Conservation (phyloP, 139 green algal genomes). For the Picochlorum costavermella region DNA sequence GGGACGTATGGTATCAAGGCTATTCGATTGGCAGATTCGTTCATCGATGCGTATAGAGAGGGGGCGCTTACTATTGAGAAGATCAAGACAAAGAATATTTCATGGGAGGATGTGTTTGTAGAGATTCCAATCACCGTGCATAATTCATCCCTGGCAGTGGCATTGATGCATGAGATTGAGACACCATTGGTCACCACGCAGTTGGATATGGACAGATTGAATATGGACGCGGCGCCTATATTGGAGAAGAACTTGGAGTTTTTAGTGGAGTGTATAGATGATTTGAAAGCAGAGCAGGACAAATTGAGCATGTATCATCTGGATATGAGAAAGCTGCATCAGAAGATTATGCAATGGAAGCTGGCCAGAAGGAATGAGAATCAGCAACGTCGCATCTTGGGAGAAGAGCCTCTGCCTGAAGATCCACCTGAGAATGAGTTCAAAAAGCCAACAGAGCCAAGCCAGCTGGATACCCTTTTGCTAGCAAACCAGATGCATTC, state of each 20-base stretch:
- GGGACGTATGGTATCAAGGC: conserved; percentile 56
- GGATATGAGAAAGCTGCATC: conserved; percentile 34
- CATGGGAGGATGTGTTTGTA: conserved; percentile 88
- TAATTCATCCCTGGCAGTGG: conserved; percentile 68
- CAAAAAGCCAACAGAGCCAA: conserved; percentile 82
- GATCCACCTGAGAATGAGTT: conserved; percentile 79
- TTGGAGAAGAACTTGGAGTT: conserved; percentile 84
- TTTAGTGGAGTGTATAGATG: conserved; percentile 89
- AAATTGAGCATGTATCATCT: conserved; percentile 52
- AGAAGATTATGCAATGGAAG: conserved; percentile 35
- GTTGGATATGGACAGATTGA: conserved; percentile 61
- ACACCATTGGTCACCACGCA: conserved; percentile 11
- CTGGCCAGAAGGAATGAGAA: conserved; percentile 81
- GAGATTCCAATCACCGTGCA: conserved; percentile 87
- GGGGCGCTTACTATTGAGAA: conserved; percentile 48
- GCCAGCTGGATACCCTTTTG: conserved; percentile 80
- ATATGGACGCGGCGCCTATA: conserved; percentile 60
- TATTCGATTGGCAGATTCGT: conserved; percentile 79
- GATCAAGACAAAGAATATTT: conserved; percentile 42
- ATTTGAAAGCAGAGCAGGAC: conserved; percentile 60
- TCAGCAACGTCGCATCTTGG: conserved; percentile 41
- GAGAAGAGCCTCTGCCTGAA: conserved; percentile 88
- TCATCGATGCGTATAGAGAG: conserved; percentile 74
- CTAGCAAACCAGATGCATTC: conserved; percentile 55
- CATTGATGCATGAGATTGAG: conserved; percentile 67